Evolutionary conservation across 257 asterid species (phyloP), one percentile per base, ranked within the genome.

Genomic region (Lantana camara): DNA sequence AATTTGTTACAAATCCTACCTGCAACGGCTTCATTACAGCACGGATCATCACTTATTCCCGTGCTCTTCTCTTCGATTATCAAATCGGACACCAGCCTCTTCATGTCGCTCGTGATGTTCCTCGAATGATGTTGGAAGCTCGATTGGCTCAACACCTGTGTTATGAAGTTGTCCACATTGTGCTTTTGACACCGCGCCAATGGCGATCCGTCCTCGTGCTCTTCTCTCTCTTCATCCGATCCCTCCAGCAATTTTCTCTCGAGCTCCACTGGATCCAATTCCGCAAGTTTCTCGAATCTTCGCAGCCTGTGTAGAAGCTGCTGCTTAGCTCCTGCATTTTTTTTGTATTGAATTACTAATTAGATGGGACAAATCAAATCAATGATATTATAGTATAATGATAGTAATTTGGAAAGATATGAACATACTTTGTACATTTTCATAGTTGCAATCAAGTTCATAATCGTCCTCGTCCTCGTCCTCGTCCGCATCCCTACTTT

Each of bases 181-280:
- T 41, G 53, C 4, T 78, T 56, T 66, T 53, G 66, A 68, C 46
- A 60, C 41, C 54, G 15, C 7, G 70, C 56, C 59, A 75, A 5
- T 6, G 75, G 72, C 55, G 61, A 72, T 2, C 72, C 76, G 0
- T 24, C 69, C 1, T 62, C 68, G 1, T 58, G 23, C 1, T 57
- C 70, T 11, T 70, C 72, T 65, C 23, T 64, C 83, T 34, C 65
- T 3, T 76, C 86, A 24, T 79, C 85, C 7, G 85, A 78, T 60
- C 70, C 87, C 68, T 85, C 88, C 40, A 81, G 56, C 71, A 85
- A 71, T 57, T 79, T 79, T 61, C 85, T 83, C 78, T 89, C 95
- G 0, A 89, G 98, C 45, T 92, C 96, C 21, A 87, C 57, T 1
- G 97, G 96, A 66, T 89, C 94, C 64, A 92, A 63, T 58, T 84